Conservation (phyloP, 1,284 basidiomycete species). For the Ceratobasidium sp. region DNA sequence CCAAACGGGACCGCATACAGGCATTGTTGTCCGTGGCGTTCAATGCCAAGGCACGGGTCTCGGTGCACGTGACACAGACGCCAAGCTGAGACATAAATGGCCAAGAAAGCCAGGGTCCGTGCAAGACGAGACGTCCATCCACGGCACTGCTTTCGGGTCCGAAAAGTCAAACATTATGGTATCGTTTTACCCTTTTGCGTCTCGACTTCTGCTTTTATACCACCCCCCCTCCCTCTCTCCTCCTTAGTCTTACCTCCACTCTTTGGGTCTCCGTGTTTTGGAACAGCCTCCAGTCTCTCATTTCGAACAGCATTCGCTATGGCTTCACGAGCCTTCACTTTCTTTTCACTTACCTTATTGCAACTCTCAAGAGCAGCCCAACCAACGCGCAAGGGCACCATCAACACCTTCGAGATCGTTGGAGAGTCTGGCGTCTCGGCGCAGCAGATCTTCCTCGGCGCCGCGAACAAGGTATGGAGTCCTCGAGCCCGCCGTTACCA, state of each 20-base stretch:
- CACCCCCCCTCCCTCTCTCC: background rate
- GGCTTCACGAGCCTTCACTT: conserved; percentile 42
- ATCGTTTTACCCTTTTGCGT: conserved; percentile 28
- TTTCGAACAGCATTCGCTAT: conserved; percentile 39
- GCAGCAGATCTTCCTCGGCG: conserved; percentile 54
- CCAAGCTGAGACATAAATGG: conserved; percentile 29
- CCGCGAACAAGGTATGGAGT: conserved; percentile 23
- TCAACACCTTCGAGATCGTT: conserved; percentile 58
- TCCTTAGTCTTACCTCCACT: conserved; percentile 2
- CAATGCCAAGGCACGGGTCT: conserved; percentile 8
- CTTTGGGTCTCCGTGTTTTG: conserved; percentile 4
- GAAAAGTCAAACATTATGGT: conserved; percentile 20
- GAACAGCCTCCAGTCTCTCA: conserved; percentile 29
- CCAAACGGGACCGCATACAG: conserved; percentile 12
- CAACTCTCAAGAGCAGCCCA: conserved; percentile 37
- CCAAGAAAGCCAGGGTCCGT: conserved; percentile 30
- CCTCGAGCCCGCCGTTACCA: background rate
- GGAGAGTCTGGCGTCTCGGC: conserved; percentile 59
- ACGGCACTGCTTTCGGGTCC: conserved; percentile 4
- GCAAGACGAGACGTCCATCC: background rate
- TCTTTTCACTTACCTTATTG: conserved; percentile 32
- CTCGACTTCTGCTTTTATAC: conserved; percentile 18
- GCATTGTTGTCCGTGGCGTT: background rate
- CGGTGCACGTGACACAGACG: conserved; percentile 28
- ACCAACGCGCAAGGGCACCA: conserved; percentile 37